These are phyloP conservation scores for Candida vaughaniae DNA, from an alignment of 805 yeast species.

Conservation along the genomic window DNA sequence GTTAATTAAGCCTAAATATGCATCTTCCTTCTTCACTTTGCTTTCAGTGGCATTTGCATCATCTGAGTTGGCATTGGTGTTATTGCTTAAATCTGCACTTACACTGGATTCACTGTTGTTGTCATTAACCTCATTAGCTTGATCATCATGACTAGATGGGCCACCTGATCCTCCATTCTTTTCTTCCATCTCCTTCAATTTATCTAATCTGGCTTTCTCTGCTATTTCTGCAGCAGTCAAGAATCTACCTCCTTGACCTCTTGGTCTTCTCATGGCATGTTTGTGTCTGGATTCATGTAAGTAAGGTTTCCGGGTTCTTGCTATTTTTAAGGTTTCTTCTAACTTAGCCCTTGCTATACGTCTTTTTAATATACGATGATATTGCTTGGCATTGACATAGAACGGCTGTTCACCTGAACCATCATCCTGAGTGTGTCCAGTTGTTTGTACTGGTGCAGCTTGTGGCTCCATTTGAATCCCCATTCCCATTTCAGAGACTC, in stretches of 20 bases:
- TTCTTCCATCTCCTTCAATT: slow-evolving; percentile 34
- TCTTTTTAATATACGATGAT: slow-evolving; percentile 89
- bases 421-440: slow-evolving; percentile 10
- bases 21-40: too few species aligned
- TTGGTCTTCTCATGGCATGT: slow-evolving; percentile 98
- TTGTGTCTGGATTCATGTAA: slow-evolving; percentile 96
- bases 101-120: not conserved
- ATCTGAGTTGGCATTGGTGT: too few species aligned
- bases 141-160: too few species aligned
- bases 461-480: slow-evolving; percentile 10
- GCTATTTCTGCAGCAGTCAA: slow-evolving; percentile 80
- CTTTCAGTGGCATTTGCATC: too few species aligned
- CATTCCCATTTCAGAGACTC: slow-evolving; percentile 11
- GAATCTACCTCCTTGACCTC: slow-evolving; percentile 98
- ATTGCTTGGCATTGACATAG: slow-evolving; percentile 96
- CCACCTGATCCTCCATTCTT: too few species aligned
- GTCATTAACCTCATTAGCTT: too few species aligned
- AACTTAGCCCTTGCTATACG: slow-evolving; percentile 90
- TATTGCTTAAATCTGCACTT: too few species aligned
- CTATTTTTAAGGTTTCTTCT: slow-evolving; percentile 83
- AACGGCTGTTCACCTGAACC: slow-evolving; percentile 74
- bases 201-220: slow-evolving; percentile 42
- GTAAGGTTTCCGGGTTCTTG: slow-evolving; percentile 90
- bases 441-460: not conserved
- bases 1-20: not conserved